phyloP scores from a whole-genome alignment of 2,329 filamentous ascomycete genomes.

The Penicillium polonicum region DNA sequence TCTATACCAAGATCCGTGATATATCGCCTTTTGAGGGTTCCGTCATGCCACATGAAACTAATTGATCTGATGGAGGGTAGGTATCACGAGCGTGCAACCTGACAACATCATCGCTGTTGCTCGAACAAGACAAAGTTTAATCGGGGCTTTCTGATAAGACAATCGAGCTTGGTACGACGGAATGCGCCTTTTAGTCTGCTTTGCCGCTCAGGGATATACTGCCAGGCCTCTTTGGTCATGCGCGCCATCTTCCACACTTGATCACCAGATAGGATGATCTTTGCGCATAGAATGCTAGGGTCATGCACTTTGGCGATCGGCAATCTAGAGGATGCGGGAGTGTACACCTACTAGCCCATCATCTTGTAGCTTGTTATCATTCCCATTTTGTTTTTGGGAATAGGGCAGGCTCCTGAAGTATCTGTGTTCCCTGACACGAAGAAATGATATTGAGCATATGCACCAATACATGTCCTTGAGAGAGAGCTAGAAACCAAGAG shows the following conservation, averaged over 20 bases:
- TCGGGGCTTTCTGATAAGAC: not conserved
- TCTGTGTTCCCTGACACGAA: not conserved
- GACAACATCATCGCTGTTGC: slow-evolving; percentile 1
- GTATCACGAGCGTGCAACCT: slow-evolving; percentile 16
- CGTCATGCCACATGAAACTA: not conserved
- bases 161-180: slow-evolving; percentile 4
- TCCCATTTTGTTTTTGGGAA: not conserved
- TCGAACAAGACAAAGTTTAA: not conserved
- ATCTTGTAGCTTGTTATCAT: not conserved
- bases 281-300: not conserved
- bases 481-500: not conserved
- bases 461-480: slow-evolving; percentile 17
- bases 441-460: not conserved
- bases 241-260: not conserved
- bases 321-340: not conserved
- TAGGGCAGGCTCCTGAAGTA: not conserved
- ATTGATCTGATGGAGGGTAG: not conserved
- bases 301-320: not conserved
- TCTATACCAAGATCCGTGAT: not conserved
- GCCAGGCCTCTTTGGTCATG: slow-evolving; percentile 1
- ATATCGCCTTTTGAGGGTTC: not conserved
- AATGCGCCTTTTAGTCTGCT: not conserved
- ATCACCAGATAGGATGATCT: slow-evolving; percentile 4
- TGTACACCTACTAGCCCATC: not conserved
- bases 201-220: not conserved